Conservation (phyloP, 2,329 filamentous ascomycete genomes). For the Cryphonectria naterciae region DNA sequence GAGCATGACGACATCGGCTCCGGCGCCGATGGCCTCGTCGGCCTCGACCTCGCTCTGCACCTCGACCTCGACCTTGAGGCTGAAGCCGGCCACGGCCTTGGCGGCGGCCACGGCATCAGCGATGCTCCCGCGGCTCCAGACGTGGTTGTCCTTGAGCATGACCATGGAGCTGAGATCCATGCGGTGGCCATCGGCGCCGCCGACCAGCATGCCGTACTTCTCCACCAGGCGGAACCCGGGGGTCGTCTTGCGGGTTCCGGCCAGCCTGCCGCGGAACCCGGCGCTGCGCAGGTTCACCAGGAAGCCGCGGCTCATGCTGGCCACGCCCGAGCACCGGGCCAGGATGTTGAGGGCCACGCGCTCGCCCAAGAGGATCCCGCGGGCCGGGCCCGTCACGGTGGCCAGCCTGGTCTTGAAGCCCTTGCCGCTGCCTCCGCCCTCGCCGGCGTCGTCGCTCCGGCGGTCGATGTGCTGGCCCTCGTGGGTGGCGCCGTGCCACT, state of each 20-base stretch:
- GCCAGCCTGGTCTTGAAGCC: conserved; percentile 66
- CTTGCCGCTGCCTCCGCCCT: conserved; percentile 21
- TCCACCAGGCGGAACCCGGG: conserved; percentile 94
- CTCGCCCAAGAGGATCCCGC: conserved; percentile 84
- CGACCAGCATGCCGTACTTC: conserved; percentile 97
- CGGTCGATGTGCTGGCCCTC: conserved; percentile 74
- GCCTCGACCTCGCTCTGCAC: conserved; percentile 87
- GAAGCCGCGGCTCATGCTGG: conserved; percentile 66
- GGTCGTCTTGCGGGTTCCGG: conserved; percentile 95
- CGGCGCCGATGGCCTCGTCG: conserved; percentile 86
- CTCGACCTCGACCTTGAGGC: conserved; percentile 94
- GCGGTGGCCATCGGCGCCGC: conserved; percentile 87
- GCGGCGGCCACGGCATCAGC: conserved; percentile 83
- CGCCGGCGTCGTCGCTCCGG: conserved; percentile 41
- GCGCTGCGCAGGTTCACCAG: conserved; percentile 60
- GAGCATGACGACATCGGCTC: conserved; percentile 95
- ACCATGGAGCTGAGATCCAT: conserved; percentile 94
- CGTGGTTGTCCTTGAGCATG: conserved; percentile 99
- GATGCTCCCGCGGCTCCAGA: conserved; percentile 89
- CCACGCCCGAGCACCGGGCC: conserved; percentile 88
- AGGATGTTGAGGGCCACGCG: conserved; percentile 90
- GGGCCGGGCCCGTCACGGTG: conserved; percentile 82
- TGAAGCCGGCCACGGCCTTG: conserved; percentile 82
- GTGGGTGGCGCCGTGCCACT: conserved; percentile 71
- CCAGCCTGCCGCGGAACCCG: conserved; percentile 83